A percentile compares a stretch with the other conserved stretches of the same genome.
phyloP scores from a whole-genome alignment of 2,329 filamentous ascomycete genomes.

The Metarhizium anisopliae region DNA sequence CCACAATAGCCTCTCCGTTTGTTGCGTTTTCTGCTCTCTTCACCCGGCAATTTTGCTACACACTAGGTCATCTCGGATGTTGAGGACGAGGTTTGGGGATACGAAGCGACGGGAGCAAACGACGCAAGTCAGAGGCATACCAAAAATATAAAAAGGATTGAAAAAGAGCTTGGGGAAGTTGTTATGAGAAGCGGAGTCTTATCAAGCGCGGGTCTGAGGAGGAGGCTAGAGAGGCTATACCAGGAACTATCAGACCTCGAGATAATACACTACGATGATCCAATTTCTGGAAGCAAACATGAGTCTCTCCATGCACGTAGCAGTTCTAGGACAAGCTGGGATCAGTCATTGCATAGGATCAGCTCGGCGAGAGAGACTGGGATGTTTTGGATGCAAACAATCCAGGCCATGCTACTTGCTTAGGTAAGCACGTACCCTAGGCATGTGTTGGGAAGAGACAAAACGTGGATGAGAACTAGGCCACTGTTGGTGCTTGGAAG shows the following conservation, averaged over 20 bases:
- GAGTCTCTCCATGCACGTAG: background rate
- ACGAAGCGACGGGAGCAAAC: background rate
- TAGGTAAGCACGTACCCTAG: no score
- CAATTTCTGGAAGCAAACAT: background rate
- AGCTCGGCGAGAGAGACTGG: no score
- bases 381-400: no score
- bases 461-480: no score
- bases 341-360: no score
- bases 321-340: background rate
- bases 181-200: slow-evolving; percentile 7
- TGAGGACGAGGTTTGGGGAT: background rate
- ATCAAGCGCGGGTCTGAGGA: background rate
- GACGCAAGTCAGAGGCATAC: background rate
- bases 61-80: background rate
- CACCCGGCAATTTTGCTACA: slow-evolving; percentile 4
- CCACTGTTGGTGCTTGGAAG: no score
- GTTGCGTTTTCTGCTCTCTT: slow-evolving; percentile 11
- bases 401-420: no score
- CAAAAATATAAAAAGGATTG: slow-evolving; percentile 2
- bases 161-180: slow-evolving; percentile 9
- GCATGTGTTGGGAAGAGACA: no score
- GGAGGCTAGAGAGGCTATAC: slow-evolving; percentile 14
- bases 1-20: slow-evolving; percentile 18
- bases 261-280: slow-evolving; percentile 30
- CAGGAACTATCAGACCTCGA: slow-evolving; percentile 22